phyloP scores from a whole-genome alignment of 768 basidiomycete species.

The Mycena rosella region DNA sequence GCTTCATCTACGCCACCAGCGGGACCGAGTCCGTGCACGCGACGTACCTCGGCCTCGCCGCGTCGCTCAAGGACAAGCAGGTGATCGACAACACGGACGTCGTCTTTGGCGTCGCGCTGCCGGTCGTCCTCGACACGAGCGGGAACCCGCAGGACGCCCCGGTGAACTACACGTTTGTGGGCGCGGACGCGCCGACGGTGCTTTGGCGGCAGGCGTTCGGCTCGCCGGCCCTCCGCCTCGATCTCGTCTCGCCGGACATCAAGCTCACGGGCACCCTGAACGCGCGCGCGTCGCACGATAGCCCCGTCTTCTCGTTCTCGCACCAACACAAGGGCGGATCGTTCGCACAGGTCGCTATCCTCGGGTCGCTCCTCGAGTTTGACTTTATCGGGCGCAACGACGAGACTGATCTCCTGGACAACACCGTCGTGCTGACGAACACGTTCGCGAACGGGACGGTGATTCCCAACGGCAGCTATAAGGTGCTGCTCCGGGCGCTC shows the following conservation, averaged over 20 bases:
- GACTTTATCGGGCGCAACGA: constrained; percentile 31
- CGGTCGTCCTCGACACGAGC: constrained; percentile 55
- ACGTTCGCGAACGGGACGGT: constrained; percentile 59
- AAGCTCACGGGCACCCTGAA: constrained; percentile 56
- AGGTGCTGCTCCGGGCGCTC: constrained; percentile 55
- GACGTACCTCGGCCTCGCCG: constrained; percentile 52
- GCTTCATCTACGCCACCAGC: constrained; percentile 51
- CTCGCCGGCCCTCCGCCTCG: constrained; percentile 58
- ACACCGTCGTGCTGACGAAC: constrained; percentile 45
- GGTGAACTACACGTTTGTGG: constrained; percentile 62
- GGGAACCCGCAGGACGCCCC: constrained; percentile 56
- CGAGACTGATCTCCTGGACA: constrained; percentile 41
- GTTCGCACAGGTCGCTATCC: constrained; percentile 46
- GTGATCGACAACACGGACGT: constrained; percentile 64
- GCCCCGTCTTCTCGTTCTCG: constrained; percentile 52
- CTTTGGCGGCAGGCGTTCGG: constrained; percentile 63
- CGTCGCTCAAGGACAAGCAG: constrained; percentile 59
- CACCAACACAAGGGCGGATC: constrained; percentile 49
- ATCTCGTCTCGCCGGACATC: constrained; percentile 60
- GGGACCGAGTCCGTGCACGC: constrained; percentile 45
- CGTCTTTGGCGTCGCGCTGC: constrained; percentile 60
- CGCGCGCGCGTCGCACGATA: constrained; percentile 39
- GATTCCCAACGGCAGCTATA: constrained; percentile 58
- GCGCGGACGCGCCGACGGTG: constrained; percentile 55
- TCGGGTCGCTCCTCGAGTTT: constrained; percentile 27